Conservation (phyloP, 2,329 filamentous ascomycete species). For the Diaporthe ilicicola region DNA sequence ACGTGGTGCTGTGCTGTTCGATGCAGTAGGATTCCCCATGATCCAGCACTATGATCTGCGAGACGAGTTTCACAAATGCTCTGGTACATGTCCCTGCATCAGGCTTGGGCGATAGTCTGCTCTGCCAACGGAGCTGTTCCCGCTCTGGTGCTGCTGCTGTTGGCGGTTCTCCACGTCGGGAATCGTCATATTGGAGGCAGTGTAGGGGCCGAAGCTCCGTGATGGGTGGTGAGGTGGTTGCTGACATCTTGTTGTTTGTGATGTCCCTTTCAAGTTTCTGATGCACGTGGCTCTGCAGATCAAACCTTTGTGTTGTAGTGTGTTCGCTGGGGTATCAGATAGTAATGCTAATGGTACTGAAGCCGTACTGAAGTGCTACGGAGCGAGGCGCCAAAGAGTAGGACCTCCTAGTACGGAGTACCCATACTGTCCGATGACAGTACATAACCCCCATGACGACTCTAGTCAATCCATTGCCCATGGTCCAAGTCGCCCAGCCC, state of each 20-base stretch:
- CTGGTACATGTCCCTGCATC: slow-evolving; percentile 21
- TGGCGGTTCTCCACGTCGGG: slow-evolving; percentile 2
- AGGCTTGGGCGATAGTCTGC: slow-evolving; percentile 15
- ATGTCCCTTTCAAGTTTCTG: background rate
- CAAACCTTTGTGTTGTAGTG: too few species aligned
- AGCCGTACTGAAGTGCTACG: background rate
- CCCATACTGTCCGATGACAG: too few species aligned
- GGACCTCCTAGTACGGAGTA: too few species aligned
- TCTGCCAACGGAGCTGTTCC: slow-evolving; percentile 22
- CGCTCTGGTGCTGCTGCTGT: background rate
- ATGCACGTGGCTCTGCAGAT: background rate
- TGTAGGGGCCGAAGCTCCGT: slow-evolving; percentile 36
- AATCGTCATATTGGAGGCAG: slow-evolving; percentile 21
- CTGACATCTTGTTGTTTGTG: slow-evolving; percentile 18
- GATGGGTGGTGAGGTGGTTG: slow-evolving; percentile 29
- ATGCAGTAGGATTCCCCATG: slow-evolving; percentile 32
- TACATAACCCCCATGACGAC: too few species aligned
- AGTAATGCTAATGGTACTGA: background rate
- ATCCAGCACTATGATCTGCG: slow-evolving; percentile 27
- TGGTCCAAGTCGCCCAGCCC: background rate
- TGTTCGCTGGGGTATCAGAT: too few species aligned
- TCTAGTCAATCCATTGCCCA: background rate
- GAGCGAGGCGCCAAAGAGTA: too few species aligned
- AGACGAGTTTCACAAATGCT: slow-evolving; percentile 32
- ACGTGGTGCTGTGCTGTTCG: slow-evolving; percentile 10